Conservation (phyloP, 371 early-diverging fungal genomes). For the Funneliformis caledonium region DNA sequence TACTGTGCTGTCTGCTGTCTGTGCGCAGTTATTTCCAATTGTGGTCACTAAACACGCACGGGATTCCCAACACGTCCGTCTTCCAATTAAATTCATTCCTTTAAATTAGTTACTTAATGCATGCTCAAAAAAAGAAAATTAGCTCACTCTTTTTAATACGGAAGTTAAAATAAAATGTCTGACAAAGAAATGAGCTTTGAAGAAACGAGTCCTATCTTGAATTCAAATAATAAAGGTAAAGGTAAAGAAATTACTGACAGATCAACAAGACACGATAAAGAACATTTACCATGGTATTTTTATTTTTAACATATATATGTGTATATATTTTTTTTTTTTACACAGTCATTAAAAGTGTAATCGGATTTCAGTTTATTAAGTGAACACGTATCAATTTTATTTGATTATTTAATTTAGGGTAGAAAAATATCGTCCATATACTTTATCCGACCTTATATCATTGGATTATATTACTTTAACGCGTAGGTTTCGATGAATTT, state of each 20-base stretch:
- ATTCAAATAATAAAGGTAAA: slow-evolving; percentile 1
- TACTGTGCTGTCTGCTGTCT: too few relatives aligned
- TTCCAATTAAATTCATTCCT: neutral
- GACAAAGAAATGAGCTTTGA: neutral
- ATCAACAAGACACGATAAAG: neutral
- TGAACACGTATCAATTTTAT: neutral
- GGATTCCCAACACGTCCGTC: neutral
- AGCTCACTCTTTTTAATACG: too few relatives aligned
- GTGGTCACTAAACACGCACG: too few relatives aligned
- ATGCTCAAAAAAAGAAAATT: too few relatives aligned
- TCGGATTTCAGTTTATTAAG: neutral
- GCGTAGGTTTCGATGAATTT: slow-evolving; percentile 53
- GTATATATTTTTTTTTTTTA: neutral
- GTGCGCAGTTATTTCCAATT: too few relatives aligned
- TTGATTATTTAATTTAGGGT: slow-evolving; percentile 63
- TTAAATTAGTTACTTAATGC: too few relatives aligned
- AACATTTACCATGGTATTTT: neutral
- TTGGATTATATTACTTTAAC: slow-evolving; percentile 91
- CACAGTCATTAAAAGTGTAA: neutral
- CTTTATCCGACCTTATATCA: slow-evolving; percentile 87
- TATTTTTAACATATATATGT: neutral
- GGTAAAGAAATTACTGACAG: neutral
- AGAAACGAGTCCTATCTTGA: neutral
- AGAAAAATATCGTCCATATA: slow-evolving; percentile 92
- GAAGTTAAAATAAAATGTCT: slow-evolving; percentile 1